phyloP scores from a whole-genome alignment of 805 yeast species.

The Candida ipomoeae region DNA sequence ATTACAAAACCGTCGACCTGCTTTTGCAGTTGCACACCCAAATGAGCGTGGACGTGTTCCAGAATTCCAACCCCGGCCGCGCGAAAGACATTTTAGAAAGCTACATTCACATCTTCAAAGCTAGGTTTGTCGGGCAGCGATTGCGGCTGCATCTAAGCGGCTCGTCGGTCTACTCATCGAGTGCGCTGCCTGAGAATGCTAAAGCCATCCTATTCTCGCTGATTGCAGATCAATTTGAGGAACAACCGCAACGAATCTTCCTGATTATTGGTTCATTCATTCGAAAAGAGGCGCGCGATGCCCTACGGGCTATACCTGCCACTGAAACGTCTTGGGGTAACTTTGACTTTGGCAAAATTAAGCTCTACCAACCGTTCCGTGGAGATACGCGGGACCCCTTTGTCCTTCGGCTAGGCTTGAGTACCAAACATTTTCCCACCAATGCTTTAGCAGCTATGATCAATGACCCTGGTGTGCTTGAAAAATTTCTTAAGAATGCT shows the following conservation, averaged over 20 bases:
- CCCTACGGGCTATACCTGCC: background rate
- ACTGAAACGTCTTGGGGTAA: background rate
- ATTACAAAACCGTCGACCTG: constrained; percentile 6
- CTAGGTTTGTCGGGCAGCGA: constrained; percentile 1
- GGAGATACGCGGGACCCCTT: constrained; percentile 10
- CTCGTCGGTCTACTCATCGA: background rate
- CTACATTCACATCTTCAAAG: constrained; percentile 9
- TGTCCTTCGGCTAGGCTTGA: constrained; percentile 10
- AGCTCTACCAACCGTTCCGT: constrained; percentile 12
- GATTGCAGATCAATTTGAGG: background rate
- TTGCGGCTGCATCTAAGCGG: background rate
- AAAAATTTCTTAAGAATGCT: constrained; percentile 3
- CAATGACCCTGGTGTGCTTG: constrained; percentile 7
- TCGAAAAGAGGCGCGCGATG: constrained; percentile 1
- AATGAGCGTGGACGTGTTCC: constrained; percentile 7
- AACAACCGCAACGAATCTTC: background rate
- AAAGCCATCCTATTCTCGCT: background rate
- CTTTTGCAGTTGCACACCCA: constrained; percentile 8
- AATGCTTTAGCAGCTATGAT: constrained; percentile 9
- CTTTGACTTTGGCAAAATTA: constrained; percentile 5
- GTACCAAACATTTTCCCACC: constrained; percentile 8
- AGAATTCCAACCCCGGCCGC: constrained; percentile 5
- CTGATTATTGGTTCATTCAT: constrained; percentile 1
- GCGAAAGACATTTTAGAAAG: constrained; percentile 7
- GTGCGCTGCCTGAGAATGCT: background rate